Evolutionary conservation across 768 basidiomycete genomes (phyloP), one percentile per base, ranked within the genome.

Genomic region (Lactarius quietus): DNA sequence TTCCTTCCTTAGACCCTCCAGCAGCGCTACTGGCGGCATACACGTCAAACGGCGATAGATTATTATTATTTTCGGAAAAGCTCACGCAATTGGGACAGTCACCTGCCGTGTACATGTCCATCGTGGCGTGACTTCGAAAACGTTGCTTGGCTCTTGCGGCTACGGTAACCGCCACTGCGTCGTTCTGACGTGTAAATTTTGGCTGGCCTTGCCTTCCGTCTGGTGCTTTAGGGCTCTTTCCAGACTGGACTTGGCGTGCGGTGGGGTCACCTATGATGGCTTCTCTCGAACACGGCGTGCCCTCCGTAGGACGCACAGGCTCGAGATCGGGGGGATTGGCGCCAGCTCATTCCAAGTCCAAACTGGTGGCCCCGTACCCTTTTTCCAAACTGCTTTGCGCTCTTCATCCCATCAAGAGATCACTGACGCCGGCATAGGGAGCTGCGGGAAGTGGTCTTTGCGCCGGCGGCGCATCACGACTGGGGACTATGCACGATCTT

Each of bases 21-120:
- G 43, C 59, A 29, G 48, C 43, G 15, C 43, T 36, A 20, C n/a
- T 23, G n/a, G n/a, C 28, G n/a, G n/a, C 28, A 39, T 28, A 33
- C 43, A 48, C n/a, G 58, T 59, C 58, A 59, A 45, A 20, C 15
- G 2, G 14, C 12, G 36, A 48, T 5, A 15, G 20, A 35, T 41
- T 56, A 20, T 48, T 20, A 9, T 63, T 48, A 23, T n/a, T 52
- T 28, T n/a, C 20, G 29, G 35, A 58, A 26, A 51, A 52, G 45
- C 38, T 52, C 57, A 57, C 57, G n/a, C 31, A 35, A 59, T 64
- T 14, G 26, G 51, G 57, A 53, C 23, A 23, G 23, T 33, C 7
- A 2, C 51, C 38, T 52, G 29, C 57, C 51, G 12, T 15, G 14
- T 15, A 15, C 6, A 26, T 6, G 26, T 51, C 48, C 48, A 26